Evolutionary conservation across 106 monocot species (phyloP).

Genomic region (Acanthochlamys bracteata): DNA sequence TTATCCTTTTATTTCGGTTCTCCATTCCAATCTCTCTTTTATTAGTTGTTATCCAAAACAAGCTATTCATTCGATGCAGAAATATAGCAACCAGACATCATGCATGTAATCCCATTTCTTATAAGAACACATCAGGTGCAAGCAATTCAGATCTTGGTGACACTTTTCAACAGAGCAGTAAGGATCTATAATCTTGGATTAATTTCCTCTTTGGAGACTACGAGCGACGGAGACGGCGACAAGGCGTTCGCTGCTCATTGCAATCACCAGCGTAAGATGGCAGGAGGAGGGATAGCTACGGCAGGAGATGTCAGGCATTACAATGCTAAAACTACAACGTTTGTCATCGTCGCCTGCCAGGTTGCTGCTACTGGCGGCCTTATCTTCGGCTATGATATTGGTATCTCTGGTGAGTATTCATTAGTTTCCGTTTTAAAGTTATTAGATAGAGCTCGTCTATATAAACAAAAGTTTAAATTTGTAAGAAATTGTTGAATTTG

Average conservation of each 20-base stretch:
- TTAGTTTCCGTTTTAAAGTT: too few relatives aligned
- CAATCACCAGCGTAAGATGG: too few relatives aligned
- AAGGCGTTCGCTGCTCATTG: not conserved
- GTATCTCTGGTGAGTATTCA: not conserved
- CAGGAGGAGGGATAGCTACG: not conserved
- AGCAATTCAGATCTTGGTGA: not conserved
- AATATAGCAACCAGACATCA: too few relatives aligned
- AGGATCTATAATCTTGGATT: not conserved
- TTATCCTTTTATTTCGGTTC: not conserved
- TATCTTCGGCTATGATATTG: constrained; percentile 16
- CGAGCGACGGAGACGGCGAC: not conserved
- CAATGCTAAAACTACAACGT: constrained; percentile 6
- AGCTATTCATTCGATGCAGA: too few relatives aligned
- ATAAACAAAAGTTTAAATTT: not conserved
- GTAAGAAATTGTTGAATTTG: not conserved
- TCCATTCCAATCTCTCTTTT: not conserved
- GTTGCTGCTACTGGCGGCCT: constrained; percentile 15
- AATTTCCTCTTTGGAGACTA: not conserved
- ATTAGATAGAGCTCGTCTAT: too few relatives aligned
- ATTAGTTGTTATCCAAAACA: too few relatives aligned
- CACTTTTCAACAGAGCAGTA: not conserved
- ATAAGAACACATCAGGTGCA: too few relatives aligned
- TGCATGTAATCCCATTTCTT: too few relatives aligned
- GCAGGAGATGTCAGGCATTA: constrained; percentile 16
- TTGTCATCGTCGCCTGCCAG: constrained; percentile 8